A percentile compares a stretch with the other conserved stretches of the same genome.
phyloP scores from a whole-genome alignment of 2,329 filamentous ascomycete genomes.

The Fulvia fulva region DNA sequence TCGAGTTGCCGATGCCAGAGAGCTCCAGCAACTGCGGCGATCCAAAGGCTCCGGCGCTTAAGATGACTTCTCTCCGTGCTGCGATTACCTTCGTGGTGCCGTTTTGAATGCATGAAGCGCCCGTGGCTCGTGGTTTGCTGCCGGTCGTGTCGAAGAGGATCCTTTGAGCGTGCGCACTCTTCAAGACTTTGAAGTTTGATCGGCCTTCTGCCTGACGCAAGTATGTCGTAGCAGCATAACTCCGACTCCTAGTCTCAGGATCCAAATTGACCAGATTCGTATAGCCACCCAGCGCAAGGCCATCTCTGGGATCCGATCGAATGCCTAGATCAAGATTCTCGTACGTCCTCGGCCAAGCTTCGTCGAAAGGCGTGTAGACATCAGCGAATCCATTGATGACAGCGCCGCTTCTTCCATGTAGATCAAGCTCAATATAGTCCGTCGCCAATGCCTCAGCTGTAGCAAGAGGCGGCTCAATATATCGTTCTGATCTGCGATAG shows the following conservation, averaged over 20 bases:
- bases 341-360: constrained; percentile 20
- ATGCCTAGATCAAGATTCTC: constrained; percentile 22
- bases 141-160: not conserved
- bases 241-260: constrained; percentile 20
- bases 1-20: constrained; percentile 52
- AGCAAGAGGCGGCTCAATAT: constrained; percentile 1
- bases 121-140: not conserved
- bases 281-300: constrained; percentile 31
- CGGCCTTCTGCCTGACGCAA: constrained; percentile 24
- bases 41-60: constrained; percentile 55
- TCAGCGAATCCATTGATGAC: constrained; percentile 35
- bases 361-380: constrained; percentile 27
- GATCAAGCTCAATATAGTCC: constrained; percentile 22
- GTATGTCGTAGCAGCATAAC: constrained; percentile 33
- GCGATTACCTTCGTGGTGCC: constrained; percentile 10
- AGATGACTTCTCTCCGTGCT: constrained; percentile 42
- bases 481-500: constrained; percentile 11
- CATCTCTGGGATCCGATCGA: constrained; percentile 31
- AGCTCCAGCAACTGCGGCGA: constrained; percentile 58
- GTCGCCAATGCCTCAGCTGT: constrained; percentile 8
- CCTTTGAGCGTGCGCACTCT: constrained; percentile 32
- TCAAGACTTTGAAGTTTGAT: constrained; percentile 29
- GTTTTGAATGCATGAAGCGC: not conserved
- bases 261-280: constrained; percentile 18
- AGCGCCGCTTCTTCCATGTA: constrained; percentile 33